These are phyloP conservation scores for Ilyonectria mors-panacis DNA, from an alignment of 2,329 filamentous ascomycete genomes.

Conservation along the genomic window DNA sequence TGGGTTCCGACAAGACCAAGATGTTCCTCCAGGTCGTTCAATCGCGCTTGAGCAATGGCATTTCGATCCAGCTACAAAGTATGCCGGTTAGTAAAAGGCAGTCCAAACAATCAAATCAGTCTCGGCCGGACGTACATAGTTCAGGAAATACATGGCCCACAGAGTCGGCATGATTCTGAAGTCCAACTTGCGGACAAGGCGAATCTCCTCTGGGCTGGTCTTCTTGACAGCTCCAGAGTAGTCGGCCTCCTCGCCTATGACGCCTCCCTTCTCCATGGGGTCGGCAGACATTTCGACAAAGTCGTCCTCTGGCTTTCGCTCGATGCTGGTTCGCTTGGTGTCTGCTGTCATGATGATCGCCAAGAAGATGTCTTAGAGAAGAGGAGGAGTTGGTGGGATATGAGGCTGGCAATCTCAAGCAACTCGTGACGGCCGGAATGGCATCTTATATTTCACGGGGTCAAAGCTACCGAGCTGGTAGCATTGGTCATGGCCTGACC, in stretches of 20 bases:
- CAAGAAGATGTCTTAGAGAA: background rate
- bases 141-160: conserved; percentile 58
- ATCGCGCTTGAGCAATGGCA: conserved; percentile 69
- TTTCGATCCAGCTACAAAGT: conserved; percentile 61
- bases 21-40: conserved; percentile 68
- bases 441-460: conserved; percentile 22
- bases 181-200: conserved; percentile 56
- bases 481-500: conserved; percentile 18
- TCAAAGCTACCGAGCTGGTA: background rate
- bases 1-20: conserved; percentile 59
- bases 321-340: conserved; percentile 40
- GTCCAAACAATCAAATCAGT: rapidly evolving
- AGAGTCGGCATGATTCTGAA: conserved; percentile 55
- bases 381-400: background rate
- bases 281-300: conserved; percentile 44
- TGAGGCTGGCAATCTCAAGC: background rate
- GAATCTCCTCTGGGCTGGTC: conserved; percentile 52
- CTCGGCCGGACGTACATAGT: conserved; percentile 47
- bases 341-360: conserved; percentile 32
- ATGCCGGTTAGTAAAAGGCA: background rate
- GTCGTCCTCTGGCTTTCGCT: conserved; percentile 44
- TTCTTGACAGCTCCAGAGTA: conserved; percentile 55
- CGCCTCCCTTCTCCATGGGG: conserved; percentile 40
- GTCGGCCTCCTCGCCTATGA: conserved; percentile 46
- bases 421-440: background rate